A percentile compares a stretch with the other conserved stretches of the same genome.
Evolutionary conservation across 1,284 basidiomycete species (phyloP).

Genomic region (Microbotryum silenes-acaulis): DNA sequence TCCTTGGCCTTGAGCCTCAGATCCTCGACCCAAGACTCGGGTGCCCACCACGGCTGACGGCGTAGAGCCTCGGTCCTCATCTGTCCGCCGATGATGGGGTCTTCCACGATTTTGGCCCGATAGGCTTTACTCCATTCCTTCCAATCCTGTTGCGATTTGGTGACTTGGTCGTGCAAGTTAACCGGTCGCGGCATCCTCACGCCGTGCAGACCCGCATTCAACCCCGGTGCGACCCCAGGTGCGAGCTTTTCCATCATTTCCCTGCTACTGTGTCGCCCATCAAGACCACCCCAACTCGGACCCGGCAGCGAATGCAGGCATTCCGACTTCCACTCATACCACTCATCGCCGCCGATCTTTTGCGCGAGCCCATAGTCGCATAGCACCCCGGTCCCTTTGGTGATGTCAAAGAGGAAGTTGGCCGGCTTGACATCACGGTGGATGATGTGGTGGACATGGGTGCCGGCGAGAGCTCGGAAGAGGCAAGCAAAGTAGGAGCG

Average conservation of each 20-base stretch:
- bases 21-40: constrained; percentile 9
- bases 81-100: background rate
- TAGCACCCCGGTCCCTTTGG: constrained; percentile 72
- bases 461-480: constrained; percentile 79
- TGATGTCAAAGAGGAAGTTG: constrained; percentile 91
- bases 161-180: constrained; percentile 19
- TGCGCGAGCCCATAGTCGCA: constrained; percentile 95
- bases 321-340: constrained; percentile 33
- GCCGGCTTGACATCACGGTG: constrained; percentile 98
- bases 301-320: constrained; percentile 37
- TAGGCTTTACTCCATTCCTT: background rate
- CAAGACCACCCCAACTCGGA: constrained; percentile 19
- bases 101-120: background rate
- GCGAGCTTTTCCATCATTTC: constrained; percentile 2
- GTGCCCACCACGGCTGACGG: constrained; percentile 15
- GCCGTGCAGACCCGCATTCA: constrained; percentile 25
- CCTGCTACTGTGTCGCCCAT: constrained; percentile 13
- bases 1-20: constrained; percentile 24
- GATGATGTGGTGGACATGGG: constrained; percentile 80
- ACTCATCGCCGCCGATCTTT: constrained; percentile 32
- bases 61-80: background rate
- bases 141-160: constrained; percentile 15
- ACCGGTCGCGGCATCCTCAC: constrained; percentile 13
- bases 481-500: constrained; percentile 85
- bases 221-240: constrained; percentile 8